Base-by-base conservation (phyloP, 192 early-diverging fungal species). In the Gamsiella multidivaricata region DNA sequence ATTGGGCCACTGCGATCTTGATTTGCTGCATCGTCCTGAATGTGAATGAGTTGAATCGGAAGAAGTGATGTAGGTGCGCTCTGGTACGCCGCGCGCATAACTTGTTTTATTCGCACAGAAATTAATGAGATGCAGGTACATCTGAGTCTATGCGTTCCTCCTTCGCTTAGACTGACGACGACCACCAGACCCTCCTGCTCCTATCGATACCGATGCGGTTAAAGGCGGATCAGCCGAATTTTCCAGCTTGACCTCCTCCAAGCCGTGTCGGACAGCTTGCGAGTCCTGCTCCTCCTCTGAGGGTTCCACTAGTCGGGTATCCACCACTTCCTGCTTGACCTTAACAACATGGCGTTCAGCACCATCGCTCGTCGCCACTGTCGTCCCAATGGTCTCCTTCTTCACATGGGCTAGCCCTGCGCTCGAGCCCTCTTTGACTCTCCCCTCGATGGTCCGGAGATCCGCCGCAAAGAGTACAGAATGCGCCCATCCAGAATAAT, bases 401-500 rank as follows among this genome's bases (percentile, higher is more conserved):
- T 72, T 61, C 20, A 61, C 23, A 28, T 11, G n/a, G 1, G 32
- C 45, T 3, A 33, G 6, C 25, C 28, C 26, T n/a, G 42, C 23
- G 6, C 32, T 58, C 11, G 53, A 17, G 8, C 54, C 61, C 15
- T 57, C 29, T 26, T 70, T 80, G 26, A 71, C 69, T 8, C 81
- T 55, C 5, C 79, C 71, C 46, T 82, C 83, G 57, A 86, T 85
- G 18, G 47, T 47, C 36, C 71, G 61, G n/a, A 85, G 56, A 50
- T 86, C 84, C 1, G 83, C 84, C 7, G 71, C 69, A 65, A 81
- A 86, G 2, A 85, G 54, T 1, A 90, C 88, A 1, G 89, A 88
- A 68, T 92, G 89, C 0, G 92, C 93, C 93, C 93, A 94, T 28
- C 96, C 95, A 18, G 88, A 86, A 61, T 91, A 90, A 1, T 83